phyloP scores from a whole-genome alignment of 805 yeast species.

The Schizosaccharomyces octosporus region DNA sequence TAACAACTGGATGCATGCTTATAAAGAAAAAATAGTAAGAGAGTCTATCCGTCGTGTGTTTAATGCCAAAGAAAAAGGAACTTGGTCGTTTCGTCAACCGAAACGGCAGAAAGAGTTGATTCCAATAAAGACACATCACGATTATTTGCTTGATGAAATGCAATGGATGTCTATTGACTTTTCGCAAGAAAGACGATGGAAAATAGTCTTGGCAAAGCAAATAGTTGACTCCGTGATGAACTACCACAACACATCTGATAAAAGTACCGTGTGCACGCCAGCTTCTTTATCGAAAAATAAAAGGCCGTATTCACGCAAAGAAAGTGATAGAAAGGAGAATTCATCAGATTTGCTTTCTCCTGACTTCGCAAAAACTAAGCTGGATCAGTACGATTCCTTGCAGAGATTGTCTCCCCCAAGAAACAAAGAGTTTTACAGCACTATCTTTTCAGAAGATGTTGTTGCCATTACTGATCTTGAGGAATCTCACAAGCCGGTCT shows the following conservation, averaged over 20 bases:
- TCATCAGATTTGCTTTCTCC: background rate
- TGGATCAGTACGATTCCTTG: too few species aligned
- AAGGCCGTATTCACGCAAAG: background rate
- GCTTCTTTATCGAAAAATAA: background rate
- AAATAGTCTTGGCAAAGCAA: slow-evolving; percentile 40
- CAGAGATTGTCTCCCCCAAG: background rate
- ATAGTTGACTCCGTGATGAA: slow-evolving; percentile 53
- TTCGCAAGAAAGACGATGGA: slow-evolving; percentile 42
- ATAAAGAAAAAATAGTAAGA: slow-evolving; percentile 74
- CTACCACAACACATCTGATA: slow-evolving; percentile 18
- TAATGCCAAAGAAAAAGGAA: slow-evolving; percentile 61
- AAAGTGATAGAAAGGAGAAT: background rate
- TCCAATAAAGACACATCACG: slow-evolving; percentile 37
- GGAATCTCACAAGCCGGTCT: background rate
- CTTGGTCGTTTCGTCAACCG: slow-evolving; percentile 85
- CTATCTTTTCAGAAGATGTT: background rate
- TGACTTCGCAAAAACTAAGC: too few species aligned
- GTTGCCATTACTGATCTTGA: background rate
- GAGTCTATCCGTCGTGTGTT: slow-evolving; percentile 76
- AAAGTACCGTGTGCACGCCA: slow-evolving; percentile 11
- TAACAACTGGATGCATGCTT: slow-evolving; percentile 58
- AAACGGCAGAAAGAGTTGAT: slow-evolving; percentile 43
- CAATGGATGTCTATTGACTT: slow-evolving; percentile 66
- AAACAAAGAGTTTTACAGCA: background rate
- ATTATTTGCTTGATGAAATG: slow-evolving; percentile 45